These are phyloP conservation scores for Ophiognomonia clavigignenti-juglandacearum DNA, from an alignment of 2,329 filamentous ascomycete genomes.

Conservation along the genomic window DNA sequence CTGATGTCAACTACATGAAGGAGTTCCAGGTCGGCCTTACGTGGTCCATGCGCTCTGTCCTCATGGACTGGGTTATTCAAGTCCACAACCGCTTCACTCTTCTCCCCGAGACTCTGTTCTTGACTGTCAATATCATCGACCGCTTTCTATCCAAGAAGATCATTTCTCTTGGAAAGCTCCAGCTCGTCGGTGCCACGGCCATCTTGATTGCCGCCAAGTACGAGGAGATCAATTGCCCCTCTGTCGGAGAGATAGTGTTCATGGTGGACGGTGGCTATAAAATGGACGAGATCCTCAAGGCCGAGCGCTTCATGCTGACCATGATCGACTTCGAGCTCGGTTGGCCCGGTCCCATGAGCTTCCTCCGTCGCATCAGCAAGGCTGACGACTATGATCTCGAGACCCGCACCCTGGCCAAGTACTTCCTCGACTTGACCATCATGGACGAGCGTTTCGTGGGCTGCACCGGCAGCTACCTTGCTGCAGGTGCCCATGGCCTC, in stretches of 20 bases:
- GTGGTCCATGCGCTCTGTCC: slow-evolving; percentile 95
- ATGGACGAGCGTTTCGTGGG: slow-evolving; percentile 98
- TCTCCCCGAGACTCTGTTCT: slow-evolving; percentile 89
- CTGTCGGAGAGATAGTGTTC: slow-evolving; percentile 90
- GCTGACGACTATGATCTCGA: slow-evolving; percentile 97
- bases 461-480: slow-evolving; percentile 82
- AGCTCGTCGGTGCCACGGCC: slow-evolving; percentile 92
- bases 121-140: slow-evolving; percentile 95
- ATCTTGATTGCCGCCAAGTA: slow-evolving; percentile 97
- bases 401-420: slow-evolving; percentile 92
- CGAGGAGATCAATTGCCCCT: slow-evolving; percentile 97
- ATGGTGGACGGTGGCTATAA: slow-evolving; percentile 95
- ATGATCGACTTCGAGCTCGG: slow-evolving; percentile 95
- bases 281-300: slow-evolving; percentile 89
- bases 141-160: slow-evolving; percentile 93
- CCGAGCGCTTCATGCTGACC: slow-evolving; percentile 95
- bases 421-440: slow-evolving; percentile 92
- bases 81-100: slow-evolving; percentile 89
- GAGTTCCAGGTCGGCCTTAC: slow-evolving; percentile 86
- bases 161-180: slow-evolving; percentile 89
- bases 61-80: slow-evolving; percentile 98
- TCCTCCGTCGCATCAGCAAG: slow-evolving; percentile 93
- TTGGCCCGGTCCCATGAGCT: slow-evolving; percentile 99
- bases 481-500: slow-evolving; percentile 88
- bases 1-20: slow-evolving; percentile 94